Conservation (phyloP, 345 rosid genomes). For the Microthlaspi erraticum region DNA sequence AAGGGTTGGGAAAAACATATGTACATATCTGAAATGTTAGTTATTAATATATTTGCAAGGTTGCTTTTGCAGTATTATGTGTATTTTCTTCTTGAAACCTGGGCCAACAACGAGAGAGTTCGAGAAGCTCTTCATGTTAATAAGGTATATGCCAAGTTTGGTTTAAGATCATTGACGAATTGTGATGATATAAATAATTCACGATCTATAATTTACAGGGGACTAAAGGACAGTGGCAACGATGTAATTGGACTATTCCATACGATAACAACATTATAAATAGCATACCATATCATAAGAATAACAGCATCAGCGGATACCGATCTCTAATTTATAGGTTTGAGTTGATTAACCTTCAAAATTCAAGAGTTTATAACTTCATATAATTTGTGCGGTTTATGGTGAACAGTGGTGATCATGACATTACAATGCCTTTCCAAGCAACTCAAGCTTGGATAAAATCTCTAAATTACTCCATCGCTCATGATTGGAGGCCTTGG, state of each 20-base stretch:
- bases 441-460: constrained; percentile 65
- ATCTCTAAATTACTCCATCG: constrained; percentile 52
- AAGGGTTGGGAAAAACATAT: not conserved
- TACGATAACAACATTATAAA: constrained; percentile 16
- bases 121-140: constrained; percentile 38
- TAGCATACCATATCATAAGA: constrained; percentile 20
- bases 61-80: constrained; percentile 29
- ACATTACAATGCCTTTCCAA: constrained; percentile 48
- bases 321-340: constrained; percentile 38
- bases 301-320: constrained; percentile 22
- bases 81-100: constrained; percentile 21
- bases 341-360: not conserved
- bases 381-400: not conserved
- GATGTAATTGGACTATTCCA: constrained; percentile 25
- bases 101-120: constrained; percentile 39
- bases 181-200: not conserved
- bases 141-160: constrained; percentile 15
- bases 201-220: constrained; percentile 19
- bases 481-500: constrained; percentile 65
- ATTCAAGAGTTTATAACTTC: not conserved
- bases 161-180: not conserved
- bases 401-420: constrained; percentile 60
- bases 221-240: constrained; percentile 23
- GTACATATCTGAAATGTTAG: not conserved
- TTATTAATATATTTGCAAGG: not conserved